phyloP scores from a whole-genome alignment of 2,329 filamentous ascomycete genomes.

The Phoma sp. region DNA sequence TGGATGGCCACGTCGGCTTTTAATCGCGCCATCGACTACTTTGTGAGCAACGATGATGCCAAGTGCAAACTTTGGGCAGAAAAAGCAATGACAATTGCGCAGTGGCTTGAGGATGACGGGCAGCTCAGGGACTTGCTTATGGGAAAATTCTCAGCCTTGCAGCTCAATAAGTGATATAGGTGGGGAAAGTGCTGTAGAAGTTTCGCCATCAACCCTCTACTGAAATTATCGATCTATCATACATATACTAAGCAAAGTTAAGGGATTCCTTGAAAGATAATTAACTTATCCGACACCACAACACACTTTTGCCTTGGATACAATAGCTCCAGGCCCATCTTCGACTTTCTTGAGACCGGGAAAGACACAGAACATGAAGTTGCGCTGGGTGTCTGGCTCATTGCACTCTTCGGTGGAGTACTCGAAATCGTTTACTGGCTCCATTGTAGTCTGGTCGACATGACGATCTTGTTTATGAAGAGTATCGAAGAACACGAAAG shows the following conservation, averaged over 20 bases:
- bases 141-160: slow-evolving; percentile 59
- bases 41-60: slow-evolving; percentile 56
- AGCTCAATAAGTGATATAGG: slow-evolving; percentile 38
- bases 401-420: slow-evolving; percentile 31
- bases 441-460: slow-evolving; percentile 39
- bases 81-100: slow-evolving; percentile 67
- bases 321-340: slow-evolving; percentile 33
- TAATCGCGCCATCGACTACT: slow-evolving; percentile 72
- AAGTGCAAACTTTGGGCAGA: slow-evolving; percentile 66
- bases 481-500: slow-evolving; percentile 31
- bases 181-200: no score
- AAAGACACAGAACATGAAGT: slow-evolving; percentile 41
- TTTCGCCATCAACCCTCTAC: no score
- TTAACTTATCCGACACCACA: slow-evolving; percentile 16
- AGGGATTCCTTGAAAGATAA: background rate
- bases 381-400: slow-evolving; percentile 19
- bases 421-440: slow-evolving; percentile 38
- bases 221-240: no score
- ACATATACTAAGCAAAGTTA: no score
- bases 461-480: slow-evolving; percentile 1
- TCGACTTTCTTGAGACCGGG: slow-evolving; percentile 42
- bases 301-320: slow-evolving; percentile 42
- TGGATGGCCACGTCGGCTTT: slow-evolving; percentile 70
- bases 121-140: slow-evolving; percentile 35
- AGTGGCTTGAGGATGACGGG: slow-evolving; percentile 61